Conservation (phyloP, 495 filamentous ascomycete species). For the Corynascus novoguineensis region DNA sequence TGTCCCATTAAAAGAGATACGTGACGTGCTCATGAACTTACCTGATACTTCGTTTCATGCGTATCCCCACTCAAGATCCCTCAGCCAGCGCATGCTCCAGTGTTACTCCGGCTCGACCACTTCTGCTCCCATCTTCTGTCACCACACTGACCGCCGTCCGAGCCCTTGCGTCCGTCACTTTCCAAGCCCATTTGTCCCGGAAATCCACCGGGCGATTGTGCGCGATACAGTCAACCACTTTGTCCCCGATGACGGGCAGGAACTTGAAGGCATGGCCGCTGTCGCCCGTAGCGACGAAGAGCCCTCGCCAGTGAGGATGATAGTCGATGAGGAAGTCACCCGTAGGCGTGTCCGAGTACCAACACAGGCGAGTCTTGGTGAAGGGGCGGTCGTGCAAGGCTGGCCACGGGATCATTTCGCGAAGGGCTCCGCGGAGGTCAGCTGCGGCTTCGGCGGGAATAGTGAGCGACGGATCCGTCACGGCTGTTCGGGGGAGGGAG, state of each 20-base stretch:
- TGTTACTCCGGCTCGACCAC: conserved; percentile 50
- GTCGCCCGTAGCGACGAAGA: conserved; percentile 81
- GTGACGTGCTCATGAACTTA: background rate
- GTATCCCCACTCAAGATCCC: background rate
- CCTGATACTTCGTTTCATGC: background rate
- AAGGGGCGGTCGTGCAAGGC: conserved; percentile 59
- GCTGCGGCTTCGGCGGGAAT: conserved; percentile 57
- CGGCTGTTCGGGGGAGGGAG: conserved; percentile 44
- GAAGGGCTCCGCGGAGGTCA: conserved; percentile 56
- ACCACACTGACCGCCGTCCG: conserved; percentile 25
- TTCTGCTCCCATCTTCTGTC: conserved; percentile 63
- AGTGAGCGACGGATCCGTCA: conserved; percentile 36
- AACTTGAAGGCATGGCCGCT: conserved; percentile 90
- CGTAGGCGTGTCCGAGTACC: conserved; percentile 79
- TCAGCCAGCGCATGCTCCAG: conserved; percentile 49
- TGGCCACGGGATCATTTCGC: conserved; percentile 53
- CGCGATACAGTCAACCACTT: conserved; percentile 63
- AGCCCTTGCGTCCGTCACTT: background rate
- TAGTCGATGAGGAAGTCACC: conserved; percentile 78
- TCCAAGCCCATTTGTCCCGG: conserved; percentile 65
- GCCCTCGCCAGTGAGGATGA: conserved; percentile 58
- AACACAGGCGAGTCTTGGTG: conserved; percentile 68
- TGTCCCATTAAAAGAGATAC: background rate
- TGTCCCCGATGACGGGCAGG: conserved; percentile 75
- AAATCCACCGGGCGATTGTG: conserved; percentile 53